Evolutionary conservation across 2,329 filamentous ascomycete genomes (phyloP).

Genomic region (Aspergillus chevalieri): DNA sequence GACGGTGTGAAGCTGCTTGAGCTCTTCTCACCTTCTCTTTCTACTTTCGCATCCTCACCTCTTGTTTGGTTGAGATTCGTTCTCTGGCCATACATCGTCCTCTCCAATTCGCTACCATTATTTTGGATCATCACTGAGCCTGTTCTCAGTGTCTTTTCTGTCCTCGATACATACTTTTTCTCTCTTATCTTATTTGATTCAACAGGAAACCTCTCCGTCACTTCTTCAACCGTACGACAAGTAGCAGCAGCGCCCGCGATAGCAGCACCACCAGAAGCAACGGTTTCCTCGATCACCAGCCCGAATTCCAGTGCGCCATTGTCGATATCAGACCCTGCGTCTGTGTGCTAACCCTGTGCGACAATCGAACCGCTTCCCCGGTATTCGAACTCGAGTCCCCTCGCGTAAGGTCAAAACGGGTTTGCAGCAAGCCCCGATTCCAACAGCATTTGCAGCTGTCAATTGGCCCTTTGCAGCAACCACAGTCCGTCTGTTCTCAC

Average conservation of each 20-base stretch:
- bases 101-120: background rate
- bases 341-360: background rate
- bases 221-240: conserved; percentile 7
- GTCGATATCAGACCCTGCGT: background rate
- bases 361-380: background rate
- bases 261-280: conserved; percentile 3
- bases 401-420: too few species aligned
- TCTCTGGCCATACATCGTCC: background rate
- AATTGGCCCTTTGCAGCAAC: conserved; percentile 2
- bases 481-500: background rate
- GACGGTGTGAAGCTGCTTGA: background rate
- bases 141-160: background rate
- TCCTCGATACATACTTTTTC: conserved; percentile 2
- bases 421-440: background rate
- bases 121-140: background rate
- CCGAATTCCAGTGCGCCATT: background rate
- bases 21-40: background rate
- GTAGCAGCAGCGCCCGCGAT: background rate
- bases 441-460: conserved; percentile 5
- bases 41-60: background rate
- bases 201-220: conserved; percentile 2
- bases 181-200: conserved; percentile 6
- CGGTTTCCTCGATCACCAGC: background rate
- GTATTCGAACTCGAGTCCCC: too few species aligned
- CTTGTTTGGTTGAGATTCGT: background rate